These are phyloP conservation scores for Talaromyces trachyspermus DNA, from an alignment of 495 filamentous ascomycete genomes.

Conservation along the genomic window DNA sequence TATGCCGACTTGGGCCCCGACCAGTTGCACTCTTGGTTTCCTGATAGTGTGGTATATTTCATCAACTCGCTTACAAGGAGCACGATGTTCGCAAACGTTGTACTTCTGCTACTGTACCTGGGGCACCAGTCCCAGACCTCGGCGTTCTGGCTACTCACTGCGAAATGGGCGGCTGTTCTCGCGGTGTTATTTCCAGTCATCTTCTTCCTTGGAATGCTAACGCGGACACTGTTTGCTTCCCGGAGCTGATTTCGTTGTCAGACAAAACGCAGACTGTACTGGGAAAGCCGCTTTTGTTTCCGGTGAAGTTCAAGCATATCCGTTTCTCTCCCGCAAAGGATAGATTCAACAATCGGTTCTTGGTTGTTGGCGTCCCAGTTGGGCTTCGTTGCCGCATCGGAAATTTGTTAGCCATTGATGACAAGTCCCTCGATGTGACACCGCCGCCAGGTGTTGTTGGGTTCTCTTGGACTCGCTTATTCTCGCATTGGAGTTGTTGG, in stretches of 20 bases:
- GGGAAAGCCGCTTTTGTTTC: constrained; percentile 14
- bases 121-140: background rate
- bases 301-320: constrained; percentile 9
- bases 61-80: too few relatives aligned
- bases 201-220: background rate
- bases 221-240: background rate
- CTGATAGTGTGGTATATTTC: too few relatives aligned
- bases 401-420: constrained; percentile 11
- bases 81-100: background rate
- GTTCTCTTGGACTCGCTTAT: background rate
- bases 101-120: background rate
- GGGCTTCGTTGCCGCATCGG: constrained; percentile 14
- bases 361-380: constrained; percentile 16
- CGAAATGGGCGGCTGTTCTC: background rate
- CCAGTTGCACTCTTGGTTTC: too few relatives aligned
- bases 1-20: too few relatives aligned
- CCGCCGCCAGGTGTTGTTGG: background rate
- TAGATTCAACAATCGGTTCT: constrained; percentile 12
- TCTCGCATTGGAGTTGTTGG: constrained; percentile 9
- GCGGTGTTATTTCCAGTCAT: background rate
- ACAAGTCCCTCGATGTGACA: background rate
- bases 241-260: background rate
- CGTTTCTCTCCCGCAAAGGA: constrained; percentile 12
- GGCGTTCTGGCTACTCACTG: background rate
- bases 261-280: background rate